These are phyloP conservation scores for Schrenkiella parvula DNA, from an alignment of 345 rosid genomes.

Conservation along the genomic window DNA sequence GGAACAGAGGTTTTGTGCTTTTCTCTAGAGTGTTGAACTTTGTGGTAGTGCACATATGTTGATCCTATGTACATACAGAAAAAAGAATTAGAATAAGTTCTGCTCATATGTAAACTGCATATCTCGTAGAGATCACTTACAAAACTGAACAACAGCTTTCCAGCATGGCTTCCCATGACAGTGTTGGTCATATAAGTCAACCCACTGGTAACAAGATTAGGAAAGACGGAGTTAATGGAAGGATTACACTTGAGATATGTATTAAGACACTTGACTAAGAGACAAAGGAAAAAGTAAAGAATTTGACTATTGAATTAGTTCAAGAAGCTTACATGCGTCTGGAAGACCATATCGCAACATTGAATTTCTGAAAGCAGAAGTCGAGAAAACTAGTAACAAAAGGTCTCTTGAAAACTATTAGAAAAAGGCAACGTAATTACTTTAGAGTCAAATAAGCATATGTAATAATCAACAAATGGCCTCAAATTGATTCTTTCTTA, in stretches of 20 bases:
- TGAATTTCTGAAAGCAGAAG: conserved; percentile 75
- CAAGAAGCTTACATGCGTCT: conserved; percentile 46
- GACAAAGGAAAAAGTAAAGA: neutral
- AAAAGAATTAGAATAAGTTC: neutral
- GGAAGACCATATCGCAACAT: conserved; percentile 85
- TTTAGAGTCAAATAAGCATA: neutral
- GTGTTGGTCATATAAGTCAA: conserved; percentile 3
- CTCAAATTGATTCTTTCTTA: conserved; percentile 25
- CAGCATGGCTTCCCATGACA: conserved; percentile 5
- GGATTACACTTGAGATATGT: neutral
- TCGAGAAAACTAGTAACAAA: conserved; percentile 51
- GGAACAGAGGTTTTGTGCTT: conserved; percentile 52
- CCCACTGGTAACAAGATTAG: neutral
- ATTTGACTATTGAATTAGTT: neutral
- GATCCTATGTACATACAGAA: conserved; percentile 36
- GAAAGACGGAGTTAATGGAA: neutral
- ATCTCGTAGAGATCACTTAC: conserved; percentile 20
- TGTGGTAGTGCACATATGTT: conserved; percentile 48
- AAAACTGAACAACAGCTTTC: conserved; percentile 14
- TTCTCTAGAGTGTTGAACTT: conserved; percentile 48
- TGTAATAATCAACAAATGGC: neutral
- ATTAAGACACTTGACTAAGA: neutral
- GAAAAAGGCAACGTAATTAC: neutral
- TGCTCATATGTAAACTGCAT: neutral
- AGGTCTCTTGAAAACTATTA: conserved; percentile 69